Evolutionary conservation across 257 asterid genomes (phyloP), one percentile per base, ranked within the genome.

Genomic region (Solanum bukasovii): DNA sequence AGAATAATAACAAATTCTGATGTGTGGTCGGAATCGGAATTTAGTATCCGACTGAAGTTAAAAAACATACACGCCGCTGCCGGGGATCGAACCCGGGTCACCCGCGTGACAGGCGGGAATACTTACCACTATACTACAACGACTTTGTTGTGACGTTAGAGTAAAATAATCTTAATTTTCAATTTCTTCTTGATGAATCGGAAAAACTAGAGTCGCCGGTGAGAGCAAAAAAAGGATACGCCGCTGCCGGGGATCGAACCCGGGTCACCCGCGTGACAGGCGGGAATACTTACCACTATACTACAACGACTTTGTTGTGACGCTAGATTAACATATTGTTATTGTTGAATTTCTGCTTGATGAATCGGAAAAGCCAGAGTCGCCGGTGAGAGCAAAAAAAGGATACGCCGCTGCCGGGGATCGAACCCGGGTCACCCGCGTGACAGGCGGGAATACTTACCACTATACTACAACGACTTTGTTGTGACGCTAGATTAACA

Each of bases 231-330:
- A 9, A 33, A 33, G 5, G 35, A 33, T 33, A 33, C 93, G 96
- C 98, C 98, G 96, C 89, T 94, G 98, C 98, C 96, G 98, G 98
- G 98, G 98, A 95, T 95, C 98, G 98, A 96, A 94, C 98, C 98
- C 96, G 96, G 96, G 99, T 96, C 98, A 87, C 96, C 96, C 96
- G 98, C 98, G 96, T 95, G 98, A 95, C 98, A 96, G 98, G 99
- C 95, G 94, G 96, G 96, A 91, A 96, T 95, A 96, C 99, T 96
- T 9, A 95, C 98, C 98, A 95, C 99, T 95, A 95, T 93, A 94
- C 98, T 96, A 96, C 98, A 96, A 95, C 96, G 93, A 93, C 93
- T 10, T 73, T 2, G 67, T 20, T 56, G 10, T 31, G 31, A 31
- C 31, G 31, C 2, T 31, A 31, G 31, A 31, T 2, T 31, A 31